Evolutionary conservation across 2,329 filamentous ascomycete genomes (phyloP).

Genomic region (Ophiostoma tasmaniense): DNA sequence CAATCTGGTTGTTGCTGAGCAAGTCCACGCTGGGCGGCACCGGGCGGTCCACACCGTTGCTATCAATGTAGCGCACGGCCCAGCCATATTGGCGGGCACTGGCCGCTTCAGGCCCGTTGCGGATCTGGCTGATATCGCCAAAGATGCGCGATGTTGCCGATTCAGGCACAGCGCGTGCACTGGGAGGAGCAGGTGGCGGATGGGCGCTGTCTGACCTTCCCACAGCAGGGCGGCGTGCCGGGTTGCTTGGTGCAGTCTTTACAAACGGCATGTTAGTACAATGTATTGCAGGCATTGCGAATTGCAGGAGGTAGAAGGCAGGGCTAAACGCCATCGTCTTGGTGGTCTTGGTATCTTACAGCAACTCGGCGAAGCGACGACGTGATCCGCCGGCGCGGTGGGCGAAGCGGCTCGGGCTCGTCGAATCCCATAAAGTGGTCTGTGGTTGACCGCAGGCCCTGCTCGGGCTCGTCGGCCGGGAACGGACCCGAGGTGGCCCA

Average conservation of each 20-base stretch:
- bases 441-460: not conserved
- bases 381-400: not conserved
- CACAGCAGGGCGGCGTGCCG: slow-evolving; percentile 9
- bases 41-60: not conserved
- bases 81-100: slow-evolving; percentile 4
- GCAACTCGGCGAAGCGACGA: slow-evolving; percentile 14
- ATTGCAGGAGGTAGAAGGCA: no score
- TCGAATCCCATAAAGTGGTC: slow-evolving; percentile 10
- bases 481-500: slow-evolving; percentile 3
- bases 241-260: not conserved
- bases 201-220: slow-evolving; percentile 15
- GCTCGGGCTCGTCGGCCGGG: slow-evolving; percentile 1
- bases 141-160: slow-evolving; percentile 13
- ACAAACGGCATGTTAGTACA: not conserved
- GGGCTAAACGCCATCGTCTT: not conserved
- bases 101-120: not conserved
- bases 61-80: slow-evolving; percentile 12
- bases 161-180: not conserved
- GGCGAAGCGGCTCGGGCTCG: not conserved
- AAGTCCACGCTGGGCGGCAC: not conserved
- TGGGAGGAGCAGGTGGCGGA: not conserved
- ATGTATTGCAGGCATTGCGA: not conserved
- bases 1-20: slow-evolving; percentile 30
- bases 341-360: not conserved
- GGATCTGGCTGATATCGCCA: slow-evolving; percentile 12